Evolutionary conservation across 2,329 filamentous ascomycete genomes (phyloP).

Genomic region (Leptodontidium sp.): DNA sequence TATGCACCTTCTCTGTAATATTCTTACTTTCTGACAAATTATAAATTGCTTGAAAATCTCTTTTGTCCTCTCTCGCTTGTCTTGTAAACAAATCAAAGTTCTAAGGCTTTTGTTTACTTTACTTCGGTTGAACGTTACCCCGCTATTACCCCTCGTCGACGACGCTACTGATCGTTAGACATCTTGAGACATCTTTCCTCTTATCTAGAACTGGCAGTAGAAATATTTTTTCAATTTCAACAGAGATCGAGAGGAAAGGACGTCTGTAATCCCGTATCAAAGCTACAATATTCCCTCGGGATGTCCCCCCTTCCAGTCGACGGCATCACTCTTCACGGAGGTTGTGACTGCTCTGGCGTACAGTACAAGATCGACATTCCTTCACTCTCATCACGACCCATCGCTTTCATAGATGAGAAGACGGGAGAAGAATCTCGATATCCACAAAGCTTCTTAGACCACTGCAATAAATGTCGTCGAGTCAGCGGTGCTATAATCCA

Average conservation of each 20-base stretch:
- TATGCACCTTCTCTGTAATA: too few relatives aligned
- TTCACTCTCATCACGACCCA: slow-evolving; percentile 29
- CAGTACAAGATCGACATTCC: slow-evolving; percentile 42
- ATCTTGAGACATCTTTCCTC: background rate
- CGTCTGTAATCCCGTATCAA: too few relatives aligned
- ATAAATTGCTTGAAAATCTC: too few relatives aligned
- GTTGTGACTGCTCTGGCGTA: slow-evolving; percentile 43
- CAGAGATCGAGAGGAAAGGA: too few relatives aligned
- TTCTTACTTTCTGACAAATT: too few relatives aligned
- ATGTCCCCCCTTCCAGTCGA: slow-evolving; percentile 18
- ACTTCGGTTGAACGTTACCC: slow-evolving; percentile 7
- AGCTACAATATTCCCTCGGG: too few relatives aligned
- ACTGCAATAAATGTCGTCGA: slow-evolving; percentile 42
- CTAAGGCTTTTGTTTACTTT: background rate
- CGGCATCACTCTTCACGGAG: slow-evolving; percentile 40
- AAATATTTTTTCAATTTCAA: too few relatives aligned
- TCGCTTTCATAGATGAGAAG: slow-evolving; percentile 16
- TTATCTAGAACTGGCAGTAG: too few relatives aligned
- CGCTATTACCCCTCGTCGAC: slow-evolving; percentile 6
- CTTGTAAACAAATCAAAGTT: background rate
- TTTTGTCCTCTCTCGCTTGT: too few relatives aligned
- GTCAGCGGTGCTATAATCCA: slow-evolving; percentile 37
- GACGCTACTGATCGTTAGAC: background rate
- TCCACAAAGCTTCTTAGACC: slow-evolving; percentile 40
- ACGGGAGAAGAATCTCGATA: slow-evolving; percentile 26